A percentile compares a stretch with the other conserved stretches of the same genome.
These are phyloP conservation scores for Phytophthora ohioensis DNA, from an alignment of 352 stramenopile genomes.

Conservation along the genomic window DNA sequence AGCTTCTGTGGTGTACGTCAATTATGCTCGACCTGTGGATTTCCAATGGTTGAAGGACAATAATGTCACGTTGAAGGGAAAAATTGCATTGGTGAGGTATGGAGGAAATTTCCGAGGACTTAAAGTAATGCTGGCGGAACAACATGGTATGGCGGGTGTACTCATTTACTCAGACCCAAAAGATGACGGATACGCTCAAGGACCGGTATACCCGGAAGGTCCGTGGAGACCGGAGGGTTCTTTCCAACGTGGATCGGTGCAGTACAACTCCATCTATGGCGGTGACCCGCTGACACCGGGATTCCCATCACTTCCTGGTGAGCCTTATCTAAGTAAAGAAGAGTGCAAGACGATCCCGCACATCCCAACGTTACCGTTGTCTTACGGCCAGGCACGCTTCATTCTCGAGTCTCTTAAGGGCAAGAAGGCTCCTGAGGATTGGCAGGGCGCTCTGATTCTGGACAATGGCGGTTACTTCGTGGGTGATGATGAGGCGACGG, in stretches of 20 bases:
- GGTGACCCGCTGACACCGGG: slow-evolving; percentile 77
- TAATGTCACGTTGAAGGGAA: slow-evolving; percentile 78
- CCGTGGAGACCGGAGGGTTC: slow-evolving; percentile 68
- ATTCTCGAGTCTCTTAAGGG: slow-evolving; percentile 79
- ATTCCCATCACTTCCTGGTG: slow-evolving; percentile 54
- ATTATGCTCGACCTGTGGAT: slow-evolving; percentile 84
- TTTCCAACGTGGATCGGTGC: slow-evolving; percentile 88
- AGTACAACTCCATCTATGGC: slow-evolving; percentile 80
- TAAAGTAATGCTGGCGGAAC: slow-evolving; percentile 89
- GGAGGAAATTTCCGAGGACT: slow-evolving; percentile 77
- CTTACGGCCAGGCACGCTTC: slow-evolving; percentile 82
- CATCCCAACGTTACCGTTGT: slow-evolving; percentile 66
- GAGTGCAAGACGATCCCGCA: slow-evolving; percentile 54
- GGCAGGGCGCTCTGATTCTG: slow-evolving; percentile 72
- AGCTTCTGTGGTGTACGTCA: slow-evolving; percentile 87
- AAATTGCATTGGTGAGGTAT: slow-evolving; percentile 89
- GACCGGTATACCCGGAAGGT: slow-evolving; percentile 48
- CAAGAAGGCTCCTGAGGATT: slow-evolving; percentile 55
- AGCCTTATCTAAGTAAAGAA: slow-evolving; percentile 50
- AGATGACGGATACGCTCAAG: slow-evolving; percentile 81
- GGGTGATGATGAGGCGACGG: slow-evolving; percentile 69
- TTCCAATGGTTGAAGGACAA: slow-evolving; percentile 79
- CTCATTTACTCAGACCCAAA: slow-evolving; percentile 92
- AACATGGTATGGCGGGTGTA: slow-evolving; percentile 73
- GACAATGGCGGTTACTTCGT: slow-evolving; percentile 69